Base-by-base conservation (phyloP, 345 rosid genomes). In the Bruguiera parviflora region DNA sequence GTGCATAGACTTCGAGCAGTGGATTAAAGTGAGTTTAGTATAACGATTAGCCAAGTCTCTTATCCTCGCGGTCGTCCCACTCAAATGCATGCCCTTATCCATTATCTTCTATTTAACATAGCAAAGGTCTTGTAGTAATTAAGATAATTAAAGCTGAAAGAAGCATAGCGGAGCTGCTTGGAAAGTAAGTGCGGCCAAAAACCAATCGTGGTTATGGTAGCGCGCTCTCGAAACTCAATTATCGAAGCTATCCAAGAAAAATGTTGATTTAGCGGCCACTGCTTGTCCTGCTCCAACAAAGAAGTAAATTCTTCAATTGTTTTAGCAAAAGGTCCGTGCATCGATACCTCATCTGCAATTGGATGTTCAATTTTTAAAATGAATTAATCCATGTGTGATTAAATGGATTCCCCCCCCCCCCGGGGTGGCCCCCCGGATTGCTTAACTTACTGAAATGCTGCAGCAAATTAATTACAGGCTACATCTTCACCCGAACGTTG, bases 241-340 rank as follows among this genome's bases (percentile, higher is more conserved):
- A 60, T 53, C 49, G 65, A 60, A 57, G 61, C 65, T 53, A 56
- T 60, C 29, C 27, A 20, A 20, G 20, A 4, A 69, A 60, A 39
- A 20, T 57, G 53, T 63, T 3, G 67, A 65, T 71, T 16, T 67
- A 63, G 24, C 3, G 80, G 47, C 47, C 47, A 39, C 47, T 77
- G 82, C 73, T 61, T 68, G 68, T 72, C 63, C 78, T 78, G 73
- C 83, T 73, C 53, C 16, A 58, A 37, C 57, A 74, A 84, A 77
- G 60, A 67, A 69, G 46, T 60, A 55, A 43, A 58, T 58, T 69
- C 66, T 56, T 46, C 28, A 28, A 8, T 28, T 33, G 39, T 10
- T 43, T 56, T 16, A 68, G 7, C 16, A 27, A 20, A 20, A 21
- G 24, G 47, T 53, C n/a, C 63, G 61, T 29, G 47, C 27, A 65